Conservation (phyloP, 371 early-diverging fungal species). For the Smittium culicis region DNA sequence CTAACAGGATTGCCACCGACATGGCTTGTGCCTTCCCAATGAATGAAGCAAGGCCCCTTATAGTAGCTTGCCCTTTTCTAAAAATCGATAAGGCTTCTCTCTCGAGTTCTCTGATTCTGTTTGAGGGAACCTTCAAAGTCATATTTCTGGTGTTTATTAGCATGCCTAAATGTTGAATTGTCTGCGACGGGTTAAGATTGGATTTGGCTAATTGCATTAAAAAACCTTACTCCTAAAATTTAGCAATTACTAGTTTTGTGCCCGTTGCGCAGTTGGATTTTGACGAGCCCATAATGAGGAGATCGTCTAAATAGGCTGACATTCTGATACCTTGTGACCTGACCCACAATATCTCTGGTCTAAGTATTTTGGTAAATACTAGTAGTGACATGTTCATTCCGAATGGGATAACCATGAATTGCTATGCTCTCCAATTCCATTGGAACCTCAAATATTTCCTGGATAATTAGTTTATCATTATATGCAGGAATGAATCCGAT, state of each 20-base stretch:
- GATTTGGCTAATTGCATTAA: constrained; percentile 22
- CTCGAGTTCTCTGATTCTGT: background rate
- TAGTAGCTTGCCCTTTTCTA: background rate
- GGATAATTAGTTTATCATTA: constrained; percentile 21
- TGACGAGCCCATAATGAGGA: constrained; percentile 17
- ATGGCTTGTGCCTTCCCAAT: constrained; percentile 11
- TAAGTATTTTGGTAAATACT: constrained; percentile 33
- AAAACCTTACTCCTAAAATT: constrained; percentile 21
- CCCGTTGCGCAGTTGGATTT: constrained; percentile 1
- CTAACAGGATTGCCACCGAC: background rate
- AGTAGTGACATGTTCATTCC: constrained; percentile 33
- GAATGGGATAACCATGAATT: constrained; percentile 32
- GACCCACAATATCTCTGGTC: constrained; percentile 23
- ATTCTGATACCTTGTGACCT: constrained; percentile 24
- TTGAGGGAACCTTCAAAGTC: background rate
- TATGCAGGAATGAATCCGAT: constrained; percentile 28
- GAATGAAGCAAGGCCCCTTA: constrained; percentile 10
- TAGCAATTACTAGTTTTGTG: constrained; percentile 17
- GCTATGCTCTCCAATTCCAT: constrained; percentile 32
- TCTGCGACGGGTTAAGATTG: constrained; percentile 23
- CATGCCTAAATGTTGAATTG: constrained; percentile 26
- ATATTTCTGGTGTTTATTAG: constrained; percentile 22
- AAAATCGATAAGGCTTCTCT: background rate
- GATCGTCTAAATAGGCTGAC: constrained; percentile 29
- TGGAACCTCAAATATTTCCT: constrained; percentile 30